Conservation (phyloP, 2,329 filamentous ascomycete species). For the Grosmannia huntii region DNA sequence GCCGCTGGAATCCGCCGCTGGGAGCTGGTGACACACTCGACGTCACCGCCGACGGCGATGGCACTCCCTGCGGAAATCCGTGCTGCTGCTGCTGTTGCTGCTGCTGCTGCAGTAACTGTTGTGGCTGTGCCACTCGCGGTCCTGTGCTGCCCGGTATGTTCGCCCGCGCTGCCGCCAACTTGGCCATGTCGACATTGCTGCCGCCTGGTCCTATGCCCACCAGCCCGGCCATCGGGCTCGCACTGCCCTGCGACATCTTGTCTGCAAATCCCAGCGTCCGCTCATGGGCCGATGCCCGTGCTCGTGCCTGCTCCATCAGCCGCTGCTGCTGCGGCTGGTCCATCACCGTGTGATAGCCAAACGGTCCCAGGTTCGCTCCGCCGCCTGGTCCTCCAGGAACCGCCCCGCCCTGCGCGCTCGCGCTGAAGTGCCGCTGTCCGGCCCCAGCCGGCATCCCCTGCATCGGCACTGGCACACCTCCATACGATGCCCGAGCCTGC, state of each 20-base stretch:
- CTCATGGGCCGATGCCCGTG: constrained; percentile 28
- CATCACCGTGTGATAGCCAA: constrained; percentile 36
- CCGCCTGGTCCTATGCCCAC: constrained; percentile 24
- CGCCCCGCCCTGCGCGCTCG: constrained; percentile 12
- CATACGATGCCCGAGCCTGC: constrained; percentile 16
- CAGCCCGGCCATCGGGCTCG: constrained; percentile 20
- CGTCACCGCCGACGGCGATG: constrained; percentile 9
- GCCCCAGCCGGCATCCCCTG: constrained; percentile 8
- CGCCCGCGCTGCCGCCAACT: constrained; percentile 23
- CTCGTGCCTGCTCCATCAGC: constrained; percentile 37
- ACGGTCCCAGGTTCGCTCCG: constrained; percentile 19
- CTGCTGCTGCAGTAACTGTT: background rate
- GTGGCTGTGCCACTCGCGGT: constrained; percentile 20
- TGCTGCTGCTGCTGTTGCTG: background rate
- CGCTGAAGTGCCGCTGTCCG: constrained; percentile 20
- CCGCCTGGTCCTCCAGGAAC: constrained; percentile 18
- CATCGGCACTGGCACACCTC: constrained; percentile 14
- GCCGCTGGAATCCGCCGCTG: constrained; percentile 6
- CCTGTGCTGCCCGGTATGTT: constrained; percentile 23
- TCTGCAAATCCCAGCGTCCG: constrained; percentile 26
- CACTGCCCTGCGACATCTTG: constrained; percentile 17
- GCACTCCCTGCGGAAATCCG: constrained; percentile 20
- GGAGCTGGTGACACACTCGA: constrained; percentile 12
- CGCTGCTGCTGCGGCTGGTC: constrained; percentile 36
- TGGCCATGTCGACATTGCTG: constrained; percentile 20